phyloP scores from a whole-genome alignment of 176 grass and related monocot genomes.

The Thalia dealbata region DNA sequence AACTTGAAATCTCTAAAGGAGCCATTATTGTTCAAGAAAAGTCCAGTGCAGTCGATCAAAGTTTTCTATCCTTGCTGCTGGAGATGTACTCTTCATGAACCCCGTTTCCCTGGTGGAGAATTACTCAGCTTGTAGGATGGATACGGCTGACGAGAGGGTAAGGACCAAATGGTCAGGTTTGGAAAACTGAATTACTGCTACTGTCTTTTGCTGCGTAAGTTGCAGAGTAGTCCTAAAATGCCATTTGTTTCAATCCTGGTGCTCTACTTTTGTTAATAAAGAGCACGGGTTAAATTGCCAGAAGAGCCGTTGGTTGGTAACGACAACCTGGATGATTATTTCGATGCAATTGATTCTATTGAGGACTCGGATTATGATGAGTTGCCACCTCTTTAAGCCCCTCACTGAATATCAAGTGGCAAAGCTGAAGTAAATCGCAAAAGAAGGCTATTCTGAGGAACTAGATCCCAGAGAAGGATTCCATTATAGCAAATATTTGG shows the following conservation, averaged over 20 bases:
- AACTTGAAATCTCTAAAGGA: conserved; percentile 14
- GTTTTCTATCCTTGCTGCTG: too few relatives aligned
- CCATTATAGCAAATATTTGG: conserved; percentile 62
- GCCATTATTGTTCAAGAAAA: too few relatives aligned
- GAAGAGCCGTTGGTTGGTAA: conserved; percentile 63
- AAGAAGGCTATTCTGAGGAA: conserved; percentile 89
- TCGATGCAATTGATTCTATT: conserved; percentile 52
- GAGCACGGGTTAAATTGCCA: conserved; percentile 54
- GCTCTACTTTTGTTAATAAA: conserved; percentile 71
- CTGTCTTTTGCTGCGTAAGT: conserved; percentile 87
- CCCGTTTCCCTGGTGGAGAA: conserved; percentile 93
- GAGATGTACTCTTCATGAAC: conserved; percentile 88
- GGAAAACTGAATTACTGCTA: conserved; percentile 77
- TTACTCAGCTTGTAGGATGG: conserved; percentile 66
- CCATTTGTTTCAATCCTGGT: conserved; percentile 30
- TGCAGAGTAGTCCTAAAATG: conserved; percentile 69
- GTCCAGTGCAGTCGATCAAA: conserved; percentile 74
- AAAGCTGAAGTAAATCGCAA: conserved; percentile 58
- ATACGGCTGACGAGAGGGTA: conserved; percentile 74
- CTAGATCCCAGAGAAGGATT: conserved; percentile 78
- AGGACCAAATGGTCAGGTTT: conserved; percentile 94
- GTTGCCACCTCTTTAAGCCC: conserved; percentile 85
- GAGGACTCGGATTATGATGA: conserved; percentile 84
- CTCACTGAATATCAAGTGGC: conserved; percentile 59
- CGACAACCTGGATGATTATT: conserved; percentile 58